Percentiles rank a stretch among this genome's conserved stretches.
phyloP scores from a whole-genome alignment of 2,329 filamentous ascomycete genomes.

The Aspergillus nomiae region DNA sequence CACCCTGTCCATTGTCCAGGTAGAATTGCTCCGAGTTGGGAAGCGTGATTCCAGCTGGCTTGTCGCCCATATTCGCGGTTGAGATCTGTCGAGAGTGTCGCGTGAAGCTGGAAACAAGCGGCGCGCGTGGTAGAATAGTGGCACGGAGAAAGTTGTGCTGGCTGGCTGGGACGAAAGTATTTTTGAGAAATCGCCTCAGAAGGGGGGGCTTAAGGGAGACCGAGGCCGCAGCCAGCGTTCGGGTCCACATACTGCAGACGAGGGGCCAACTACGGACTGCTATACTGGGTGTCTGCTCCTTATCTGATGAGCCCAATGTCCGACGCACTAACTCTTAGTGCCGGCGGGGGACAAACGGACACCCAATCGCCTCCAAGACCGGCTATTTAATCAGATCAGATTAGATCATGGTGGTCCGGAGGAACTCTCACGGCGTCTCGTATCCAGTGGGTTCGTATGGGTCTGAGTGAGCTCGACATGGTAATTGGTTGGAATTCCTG shows the following conservation, averaged over 20 bases:
- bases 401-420: neutral
- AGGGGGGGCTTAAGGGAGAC: neutral
- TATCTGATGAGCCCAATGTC: neutral
- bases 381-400: neutral
- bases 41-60: neutral
- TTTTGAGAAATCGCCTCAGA: neutral
- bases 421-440: neutral
- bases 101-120: neutral
- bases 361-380: neutral
- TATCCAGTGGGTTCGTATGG: neutral
- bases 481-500: neutral
- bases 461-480: neutral
- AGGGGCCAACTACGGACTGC: neutral
- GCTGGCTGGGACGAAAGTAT: neutral
- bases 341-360: neutral
- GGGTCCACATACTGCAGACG: neutral
- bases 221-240: neutral
- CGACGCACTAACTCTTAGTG: neutral
- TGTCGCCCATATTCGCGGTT: neutral
- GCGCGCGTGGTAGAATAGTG: neutral
- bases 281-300: neutral
- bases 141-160: neutral
- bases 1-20: conserved; percentile 14
- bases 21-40: conserved; percentile 22
- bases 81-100: neutral